phyloP scores from a whole-genome alignment of 495 filamentous ascomycete species.

The Xeromyces bisporus region DNA sequence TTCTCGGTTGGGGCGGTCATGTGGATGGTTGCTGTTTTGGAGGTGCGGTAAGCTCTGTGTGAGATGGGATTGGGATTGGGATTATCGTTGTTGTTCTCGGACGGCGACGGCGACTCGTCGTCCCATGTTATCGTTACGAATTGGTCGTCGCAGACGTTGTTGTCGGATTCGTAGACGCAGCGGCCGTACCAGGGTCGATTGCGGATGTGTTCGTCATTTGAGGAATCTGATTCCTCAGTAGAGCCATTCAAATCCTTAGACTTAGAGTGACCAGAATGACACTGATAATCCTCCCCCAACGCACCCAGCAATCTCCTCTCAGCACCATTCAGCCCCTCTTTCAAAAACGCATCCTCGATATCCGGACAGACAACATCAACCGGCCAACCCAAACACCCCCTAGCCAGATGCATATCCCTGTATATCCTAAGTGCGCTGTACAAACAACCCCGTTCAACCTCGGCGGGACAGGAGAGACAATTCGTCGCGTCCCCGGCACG shows the following conservation, averaged over 20 bases:
- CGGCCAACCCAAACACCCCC: conserved; percentile 58
- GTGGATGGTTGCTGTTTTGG: conserved; percentile 79
- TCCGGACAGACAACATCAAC: conserved; percentile 77
- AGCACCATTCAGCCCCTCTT: conserved; percentile 9
- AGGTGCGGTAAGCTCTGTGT: conserved; percentile 27
- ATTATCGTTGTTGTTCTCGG: background rate
- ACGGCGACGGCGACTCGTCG: conserved; percentile 20
- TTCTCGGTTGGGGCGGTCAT: conserved; percentile 84
- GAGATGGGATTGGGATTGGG: conserved; percentile 1
- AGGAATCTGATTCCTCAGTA: conserved; percentile 25
- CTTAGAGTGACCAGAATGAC: too few species aligned
- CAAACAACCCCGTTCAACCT: conserved; percentile 52
- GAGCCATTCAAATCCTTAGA: too few species aligned
- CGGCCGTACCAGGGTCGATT: conserved; percentile 70
- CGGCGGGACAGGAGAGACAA: conserved; percentile 63
- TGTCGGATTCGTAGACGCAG: conserved; percentile 86
- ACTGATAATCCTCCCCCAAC: conserved; percentile 60
- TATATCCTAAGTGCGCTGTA: conserved; percentile 80
- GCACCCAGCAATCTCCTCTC: conserved; percentile 13
- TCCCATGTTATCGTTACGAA: conserved; percentile 76
- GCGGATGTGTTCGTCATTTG: conserved; percentile 32
- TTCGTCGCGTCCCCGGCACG: conserved; percentile 66
- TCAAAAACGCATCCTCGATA: conserved; percentile 47
- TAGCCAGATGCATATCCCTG: conserved; percentile 35
- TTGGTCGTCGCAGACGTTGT: conserved; percentile 82